Conservation (phyloP, 2,329 filamentous ascomycete species). For the Aspergillus pseudotamarii region DNA sequence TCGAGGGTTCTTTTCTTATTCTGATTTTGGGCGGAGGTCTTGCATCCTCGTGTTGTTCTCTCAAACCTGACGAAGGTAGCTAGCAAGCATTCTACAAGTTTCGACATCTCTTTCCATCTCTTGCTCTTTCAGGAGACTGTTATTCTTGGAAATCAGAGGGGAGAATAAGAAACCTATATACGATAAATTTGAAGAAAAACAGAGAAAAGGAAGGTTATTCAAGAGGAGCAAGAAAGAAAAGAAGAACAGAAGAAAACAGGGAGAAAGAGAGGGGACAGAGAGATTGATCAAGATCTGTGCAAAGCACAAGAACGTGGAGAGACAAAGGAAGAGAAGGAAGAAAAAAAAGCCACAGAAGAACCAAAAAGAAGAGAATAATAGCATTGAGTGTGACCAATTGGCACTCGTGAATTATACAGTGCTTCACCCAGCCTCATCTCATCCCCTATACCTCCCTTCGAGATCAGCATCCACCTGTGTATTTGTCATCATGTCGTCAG, state of each 20-base stretch:
- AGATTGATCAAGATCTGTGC: not conserved
- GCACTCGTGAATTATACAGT: slow-evolving; percentile 1
- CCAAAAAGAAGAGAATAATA: slow-evolving; percentile 13
- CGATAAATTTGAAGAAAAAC: slow-evolving; percentile 17
- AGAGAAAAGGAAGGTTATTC: slow-evolving; percentile 23
- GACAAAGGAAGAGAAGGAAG: slow-evolving; percentile 13
- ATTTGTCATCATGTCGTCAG: slow-evolving; percentile 63
- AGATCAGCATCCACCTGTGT: slow-evolving; percentile 13
- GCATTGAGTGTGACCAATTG: slow-evolving; percentile 9
- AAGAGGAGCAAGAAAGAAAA: slow-evolving; percentile 22
- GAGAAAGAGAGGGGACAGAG: not conserved
- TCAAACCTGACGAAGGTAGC: slow-evolving; percentile 46
- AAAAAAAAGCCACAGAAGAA: slow-evolving; percentile 14
- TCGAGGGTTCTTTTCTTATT: slow-evolving; percentile 28
- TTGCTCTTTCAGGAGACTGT: slow-evolving; percentile 34
- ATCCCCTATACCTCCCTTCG: slow-evolving; percentile 15
- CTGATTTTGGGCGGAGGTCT: slow-evolving; percentile 31
- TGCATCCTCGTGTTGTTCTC: slow-evolving; percentile 41
- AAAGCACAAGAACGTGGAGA: slow-evolving; percentile 20
- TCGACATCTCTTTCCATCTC: slow-evolving; percentile 40
- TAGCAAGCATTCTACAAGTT: slow-evolving; percentile 51
- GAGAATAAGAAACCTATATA: slow-evolving; percentile 22
- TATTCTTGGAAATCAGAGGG: slow-evolving; percentile 27
- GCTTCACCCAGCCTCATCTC: slow-evolving; percentile 5
- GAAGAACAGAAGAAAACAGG: slow-evolving; percentile 11